These are phyloP conservation scores for Maudiozyma turicensis DNA, from an alignment of 805 yeast genomes.

Conservation along the genomic window DNA sequence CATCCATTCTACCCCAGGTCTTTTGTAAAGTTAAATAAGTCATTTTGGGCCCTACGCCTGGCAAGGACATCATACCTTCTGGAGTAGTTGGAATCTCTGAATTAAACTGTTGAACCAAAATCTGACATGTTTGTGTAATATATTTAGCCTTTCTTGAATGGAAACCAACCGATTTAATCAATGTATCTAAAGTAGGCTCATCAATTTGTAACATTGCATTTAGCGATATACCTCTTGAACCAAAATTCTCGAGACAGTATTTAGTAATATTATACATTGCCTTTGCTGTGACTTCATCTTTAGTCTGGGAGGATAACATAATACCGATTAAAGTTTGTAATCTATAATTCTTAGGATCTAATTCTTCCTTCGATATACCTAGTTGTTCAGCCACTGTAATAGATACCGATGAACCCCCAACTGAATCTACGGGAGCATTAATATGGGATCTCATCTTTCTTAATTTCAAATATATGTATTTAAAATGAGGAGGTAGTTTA, in stretches of 20 bases:
- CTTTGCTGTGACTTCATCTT: slow-evolving; percentile 71
- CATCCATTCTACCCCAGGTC: slow-evolving; percentile 68
- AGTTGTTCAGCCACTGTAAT: slow-evolving; percentile 28
- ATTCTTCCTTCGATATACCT: slow-evolving; percentile 17
- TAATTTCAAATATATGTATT: slow-evolving; percentile 47
- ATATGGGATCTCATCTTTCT: slow-evolving; percentile 56
- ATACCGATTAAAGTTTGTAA: slow-evolving; percentile 70
- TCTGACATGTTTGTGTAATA: slow-evolving; percentile 50
- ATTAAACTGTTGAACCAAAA: slow-evolving; percentile 39
- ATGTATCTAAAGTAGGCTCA: slow-evolving; percentile 48
- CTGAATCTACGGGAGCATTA: slow-evolving; percentile 77
- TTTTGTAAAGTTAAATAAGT: slow-evolving; percentile 70
- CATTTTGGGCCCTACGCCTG: slow-evolving; percentile 97
- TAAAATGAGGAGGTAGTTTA: slow-evolving; percentile 39
- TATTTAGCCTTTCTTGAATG: slow-evolving; percentile 70
- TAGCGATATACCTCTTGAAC: slow-evolving; percentile 43
- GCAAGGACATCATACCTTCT: slow-evolving; percentile 55
- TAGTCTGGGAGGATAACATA: slow-evolving; percentile 87
- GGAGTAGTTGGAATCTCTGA: slow-evolving; percentile 69
- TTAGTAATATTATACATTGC: slow-evolving; percentile 57
- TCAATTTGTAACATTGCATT: slow-evolving; percentile 42
- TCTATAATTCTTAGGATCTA: slow-evolving; percentile 36
- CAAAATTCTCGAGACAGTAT: slow-evolving; percentile 35
- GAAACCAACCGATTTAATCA: slow-evolving; percentile 79
- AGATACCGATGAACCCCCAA: slow-evolving; percentile 69